Evolutionary conservation across 768 basidiomycete species (phyloP).

Genomic region (Tricholoma sp.): DNA sequence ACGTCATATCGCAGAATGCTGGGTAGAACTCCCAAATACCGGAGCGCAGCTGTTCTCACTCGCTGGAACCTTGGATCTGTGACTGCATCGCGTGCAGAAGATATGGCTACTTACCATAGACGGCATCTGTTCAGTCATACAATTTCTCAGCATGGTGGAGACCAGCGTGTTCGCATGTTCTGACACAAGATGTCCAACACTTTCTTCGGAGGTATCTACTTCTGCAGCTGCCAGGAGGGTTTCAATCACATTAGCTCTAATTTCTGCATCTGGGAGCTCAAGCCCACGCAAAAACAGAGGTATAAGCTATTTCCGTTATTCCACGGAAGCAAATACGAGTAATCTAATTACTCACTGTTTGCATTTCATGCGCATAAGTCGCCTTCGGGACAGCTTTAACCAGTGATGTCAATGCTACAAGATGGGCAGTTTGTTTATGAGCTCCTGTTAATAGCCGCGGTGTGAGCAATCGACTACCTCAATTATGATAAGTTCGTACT

Average conservation of each 20-base stretch:
- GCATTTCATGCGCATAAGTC: slow-evolving; percentile 65
- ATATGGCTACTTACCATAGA: slow-evolving; percentile 41
- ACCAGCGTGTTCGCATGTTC: slow-evolving; percentile 72
- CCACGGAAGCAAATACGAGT: not conserved
- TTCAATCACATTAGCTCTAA: slow-evolving; percentile 78
- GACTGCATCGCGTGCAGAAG: not conserved
- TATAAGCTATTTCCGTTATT: slow-evolving; percentile 54
- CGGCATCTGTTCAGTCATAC: slow-evolving; percentile 43
- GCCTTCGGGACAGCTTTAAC: slow-evolving; percentile 76
- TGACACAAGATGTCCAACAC: slow-evolving; percentile 35
- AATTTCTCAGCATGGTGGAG: slow-evolving; percentile 64
- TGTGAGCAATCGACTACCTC: not conserved
- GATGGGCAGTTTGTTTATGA: slow-evolving; percentile 56
- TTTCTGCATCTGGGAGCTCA: slow-evolving; percentile 64
- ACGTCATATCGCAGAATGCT: slow-evolving; percentile 74
- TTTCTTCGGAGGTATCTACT: slow-evolving; percentile 43
- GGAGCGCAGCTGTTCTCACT: slow-evolving; percentile 72
- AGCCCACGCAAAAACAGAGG: slow-evolving; percentile 86
- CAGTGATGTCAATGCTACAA: slow-evolving; percentile 80
- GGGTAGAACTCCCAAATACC: slow-evolving; percentile 71
- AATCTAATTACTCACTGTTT: slow-evolving; percentile 36
- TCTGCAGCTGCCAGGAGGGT: slow-evolving; percentile 70
- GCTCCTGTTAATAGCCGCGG: slow-evolving; percentile 14
- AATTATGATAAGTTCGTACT: slow-evolving; percentile 33
- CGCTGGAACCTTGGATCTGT: slow-evolving; percentile 38